Conservation (phyloP, 805 yeast genomes). For the Metschnikowia henanensis region DNA sequence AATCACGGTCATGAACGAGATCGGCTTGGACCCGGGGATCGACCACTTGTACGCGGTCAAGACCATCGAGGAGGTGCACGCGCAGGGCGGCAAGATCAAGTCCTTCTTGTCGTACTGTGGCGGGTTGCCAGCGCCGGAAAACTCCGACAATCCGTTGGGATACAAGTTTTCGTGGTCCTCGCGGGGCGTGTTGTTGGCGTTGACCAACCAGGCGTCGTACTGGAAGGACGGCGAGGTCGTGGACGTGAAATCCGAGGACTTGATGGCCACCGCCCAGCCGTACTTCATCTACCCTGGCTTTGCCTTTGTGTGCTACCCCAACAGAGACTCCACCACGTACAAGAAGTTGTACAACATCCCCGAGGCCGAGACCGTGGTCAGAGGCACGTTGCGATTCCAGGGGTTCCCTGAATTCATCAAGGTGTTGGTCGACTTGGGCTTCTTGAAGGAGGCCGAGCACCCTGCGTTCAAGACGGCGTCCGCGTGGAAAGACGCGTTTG, state of each 20-base stretch:
- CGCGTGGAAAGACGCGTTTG: constrained; percentile 86
- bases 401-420: constrained; percentile 99
- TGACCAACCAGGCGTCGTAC: constrained; percentile 90
- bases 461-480: constrained; percentile 55
- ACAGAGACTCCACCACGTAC: constrained; percentile 96
- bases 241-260: constrained; percentile 79
- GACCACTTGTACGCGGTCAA: constrained; percentile 98
- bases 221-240: constrained; percentile 84
- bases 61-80: constrained; percentile 96
- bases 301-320: constrained; percentile 94
- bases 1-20: constrained; percentile 96
- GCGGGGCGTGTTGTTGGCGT: constrained; percentile 94
- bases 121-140: constrained; percentile 98
- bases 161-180: constrained; percentile 99
- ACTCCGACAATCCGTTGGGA: constrained; percentile 96
- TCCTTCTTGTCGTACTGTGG: constrained; percentile 97
- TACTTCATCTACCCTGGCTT: constrained; percentile 95
- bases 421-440: constrained; percentile 91
- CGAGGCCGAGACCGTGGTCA: constrained; percentile 93
- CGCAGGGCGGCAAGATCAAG: constrained; percentile 85
- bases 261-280: constrained; percentile 94
- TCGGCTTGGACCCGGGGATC: constrained; percentile 98
- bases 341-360: constrained; percentile 92
- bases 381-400: constrained; percentile 97
- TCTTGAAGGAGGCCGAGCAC: constrained; percentile 75